Base-by-base conservation (phyloP, 345 rosid genomes). In the Salix purpurea region DNA sequence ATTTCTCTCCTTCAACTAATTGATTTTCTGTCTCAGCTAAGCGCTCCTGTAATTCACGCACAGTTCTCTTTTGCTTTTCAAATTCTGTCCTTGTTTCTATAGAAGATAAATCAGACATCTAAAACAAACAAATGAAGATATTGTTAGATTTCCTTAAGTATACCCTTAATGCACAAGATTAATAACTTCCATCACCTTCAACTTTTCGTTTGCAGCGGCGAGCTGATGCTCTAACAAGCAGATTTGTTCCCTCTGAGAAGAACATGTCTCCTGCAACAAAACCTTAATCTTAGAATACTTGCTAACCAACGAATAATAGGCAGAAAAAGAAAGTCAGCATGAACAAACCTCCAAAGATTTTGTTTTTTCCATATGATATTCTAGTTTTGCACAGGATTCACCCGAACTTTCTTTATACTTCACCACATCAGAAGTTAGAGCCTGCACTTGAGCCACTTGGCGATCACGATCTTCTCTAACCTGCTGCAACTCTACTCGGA, bases 391-490 rank as follows among this genome's bases (percentile, higher is more conserved):
- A 61, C 84, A 79, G 18, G 96, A 91, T 83, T 91, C 91, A 65
- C 96, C 99, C 1, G 91, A 83, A 75, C 75, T 87, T 87, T 93
- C 99, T 81, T 88, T 84, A 56, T 84, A 86, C 76, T 81, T 92
- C 36, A 76, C 72, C 34, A 90, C 79, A 52, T 93, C 98, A 69
- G 86, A 85, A 18, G 88, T 81, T 69, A 92, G 79, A 54, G 83
- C 81, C 69, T 93, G 89, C 72, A 91, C 91, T 72, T 84, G 91
- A 16, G 67, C 76, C 18, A 85, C 83, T 26, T 89, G 94, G 73
- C 87, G 88, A 80, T 96, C 98, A 78, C 98, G 94, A 76, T 96
- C 99, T 70, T 91, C 95, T 67, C 97, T 86, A 5, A 90, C 95
- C 82, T 88, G 88, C 81, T 91, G 96, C 60, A 96, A 83, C 71